Percentiles rank a stretch among this genome's conserved stretches.
These are phyloP conservation scores for Purshia tridentata DNA, from an alignment of 306 rosid genomes.

Conservation along the genomic window DNA sequence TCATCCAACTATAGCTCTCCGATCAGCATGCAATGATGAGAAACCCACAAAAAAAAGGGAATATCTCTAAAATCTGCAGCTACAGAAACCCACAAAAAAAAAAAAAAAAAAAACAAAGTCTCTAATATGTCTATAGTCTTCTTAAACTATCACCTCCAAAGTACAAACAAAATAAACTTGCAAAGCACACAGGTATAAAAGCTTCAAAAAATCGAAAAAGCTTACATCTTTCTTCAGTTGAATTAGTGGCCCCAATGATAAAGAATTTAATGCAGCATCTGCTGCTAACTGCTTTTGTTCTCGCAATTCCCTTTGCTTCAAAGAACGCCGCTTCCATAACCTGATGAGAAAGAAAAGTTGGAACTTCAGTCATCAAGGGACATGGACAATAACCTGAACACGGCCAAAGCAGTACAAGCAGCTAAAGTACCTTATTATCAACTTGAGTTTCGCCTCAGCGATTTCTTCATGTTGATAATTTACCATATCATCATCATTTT, in stretches of 20 bases:
- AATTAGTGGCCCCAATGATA: conserved; percentile 78
- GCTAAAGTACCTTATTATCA: conserved; percentile 66
- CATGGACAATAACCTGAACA: conserved; percentile 13
- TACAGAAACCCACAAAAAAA: background rate
- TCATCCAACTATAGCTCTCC: background rate
- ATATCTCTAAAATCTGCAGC: background rate
- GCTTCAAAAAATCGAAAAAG: conserved; percentile 22
- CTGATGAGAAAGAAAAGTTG: conserved; percentile 39
- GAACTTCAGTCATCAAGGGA: conserved; percentile 11
- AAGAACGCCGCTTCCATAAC: conserved; percentile 77
- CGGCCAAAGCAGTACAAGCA: conserved; percentile 17
- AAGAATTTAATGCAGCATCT: conserved; percentile 65
- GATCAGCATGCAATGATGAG: background rate
- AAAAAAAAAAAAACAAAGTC: no score
- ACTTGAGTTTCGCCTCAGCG: conserved; percentile 73
- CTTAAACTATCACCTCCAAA: background rate
- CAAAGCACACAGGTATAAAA: conserved; percentile 7
- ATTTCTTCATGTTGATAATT: conserved; percentile 55
- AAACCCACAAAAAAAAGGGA: background rate
- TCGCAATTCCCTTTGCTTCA: conserved; percentile 60
- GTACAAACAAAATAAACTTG: background rate
- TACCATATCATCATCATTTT: conserved; percentile 33
- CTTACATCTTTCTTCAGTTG: conserved; percentile 63
- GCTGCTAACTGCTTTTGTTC: conserved; percentile 73
- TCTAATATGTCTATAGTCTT: background rate